Conservation (phyloP, 129 eudicot genomes). For the Scalesia atractyloides region DNA sequence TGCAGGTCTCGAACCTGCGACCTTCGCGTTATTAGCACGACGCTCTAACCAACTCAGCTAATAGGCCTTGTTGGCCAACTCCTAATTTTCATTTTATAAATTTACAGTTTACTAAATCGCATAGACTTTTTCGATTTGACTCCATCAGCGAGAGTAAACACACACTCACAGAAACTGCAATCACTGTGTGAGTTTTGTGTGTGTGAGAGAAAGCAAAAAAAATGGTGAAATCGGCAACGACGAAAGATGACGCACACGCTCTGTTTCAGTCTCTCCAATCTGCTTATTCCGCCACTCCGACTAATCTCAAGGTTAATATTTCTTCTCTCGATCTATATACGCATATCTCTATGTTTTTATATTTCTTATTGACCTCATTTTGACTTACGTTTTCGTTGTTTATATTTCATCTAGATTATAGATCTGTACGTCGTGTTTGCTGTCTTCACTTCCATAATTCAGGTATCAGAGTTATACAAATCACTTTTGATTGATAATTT, state of each 20-base stretch:
- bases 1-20: slow-evolving; percentile 93
- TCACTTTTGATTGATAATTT: neutral
- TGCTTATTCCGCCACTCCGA: slow-evolving; percentile 82
- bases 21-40: slow-evolving; percentile 90
- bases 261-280: slow-evolving; percentile 84
- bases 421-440: slow-evolving; percentile 86
- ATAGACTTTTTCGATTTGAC: neutral
- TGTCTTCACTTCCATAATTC: slow-evolving; percentile 75
- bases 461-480: slow-evolving; percentile 47
- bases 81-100: no score
- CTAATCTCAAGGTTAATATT: slow-evolving; percentile 67
- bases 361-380: neutral
- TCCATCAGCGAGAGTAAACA: slow-evolving; percentile 13
- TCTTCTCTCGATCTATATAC: slow-evolving; percentile 14
- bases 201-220: slow-evolving; percentile 1
- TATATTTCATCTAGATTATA: slow-evolving; percentile 56
- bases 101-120: no score
- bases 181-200: slow-evolving; percentile 12
- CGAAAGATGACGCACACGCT: slow-evolving; percentile 79
- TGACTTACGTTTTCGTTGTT: neutral
- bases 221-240: slow-evolving; percentile 42
- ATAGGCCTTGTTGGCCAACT: slow-evolving; percentile 39
- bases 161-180: slow-evolving; percentile 16
- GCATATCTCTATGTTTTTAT: neutral
- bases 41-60: slow-evolving; percentile 97